Percentiles rank a stretch among this genome's conserved stretches.
phyloP scores from a whole-genome alignment of 345 rosid genomes.

The Lenwebbia sp. region DNA sequence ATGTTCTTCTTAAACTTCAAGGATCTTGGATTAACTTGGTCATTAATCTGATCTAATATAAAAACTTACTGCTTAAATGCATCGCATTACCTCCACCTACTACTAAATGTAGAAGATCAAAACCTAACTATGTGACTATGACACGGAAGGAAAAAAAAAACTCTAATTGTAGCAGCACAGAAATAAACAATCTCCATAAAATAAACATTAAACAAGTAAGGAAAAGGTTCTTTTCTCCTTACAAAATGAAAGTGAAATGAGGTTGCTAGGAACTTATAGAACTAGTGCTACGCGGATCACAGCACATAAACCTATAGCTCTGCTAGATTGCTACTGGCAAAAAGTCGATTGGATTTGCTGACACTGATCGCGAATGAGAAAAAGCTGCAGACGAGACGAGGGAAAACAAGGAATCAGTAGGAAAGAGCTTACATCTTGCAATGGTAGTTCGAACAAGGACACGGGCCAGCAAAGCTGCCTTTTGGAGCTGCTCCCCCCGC shows the following conservation, averaged over 20 bases:
- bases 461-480: conserved; percentile 74
- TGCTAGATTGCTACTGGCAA: background rate
- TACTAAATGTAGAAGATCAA: background rate
- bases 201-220: background rate
- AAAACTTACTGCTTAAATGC: conserved; percentile 1
- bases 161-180: background rate
- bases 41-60: conserved; percentile 47
- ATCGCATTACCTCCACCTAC: background rate
- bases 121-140: background rate
- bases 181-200: background rate
- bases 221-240: background rate
- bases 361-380: background rate
- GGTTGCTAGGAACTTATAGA: background rate
- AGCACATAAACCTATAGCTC: background rate
- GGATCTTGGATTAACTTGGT: conserved; percentile 39
- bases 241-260: background rate
- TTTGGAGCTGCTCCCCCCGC: conserved; percentile 55
- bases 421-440: conserved; percentile 62
- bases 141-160: background rate
- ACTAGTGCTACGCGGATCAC: background rate
- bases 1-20: conserved; percentile 64
- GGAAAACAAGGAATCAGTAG: background rate
- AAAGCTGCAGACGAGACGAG: background rate
- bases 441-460: conserved; percentile 80
- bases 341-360: background rate